Base-by-base conservation (phyloP, 2,329 filamentous ascomycete genomes). In the Ceratocystis cubensis region DNA sequence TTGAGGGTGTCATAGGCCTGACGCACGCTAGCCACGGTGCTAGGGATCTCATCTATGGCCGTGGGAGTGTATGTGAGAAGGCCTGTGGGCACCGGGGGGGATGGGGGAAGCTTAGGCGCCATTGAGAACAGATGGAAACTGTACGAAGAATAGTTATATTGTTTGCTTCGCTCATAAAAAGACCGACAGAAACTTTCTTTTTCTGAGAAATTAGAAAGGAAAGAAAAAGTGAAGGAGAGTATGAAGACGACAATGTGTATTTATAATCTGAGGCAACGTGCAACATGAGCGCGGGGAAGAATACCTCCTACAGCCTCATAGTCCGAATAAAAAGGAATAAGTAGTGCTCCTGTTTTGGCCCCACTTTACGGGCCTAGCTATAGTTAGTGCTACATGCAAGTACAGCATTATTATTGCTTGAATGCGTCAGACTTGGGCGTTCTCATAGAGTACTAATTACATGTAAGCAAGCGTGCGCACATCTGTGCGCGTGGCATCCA, bases 1-100 rank as follows among this genome's bases (percentile, higher is more conserved):
- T 87, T 88, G 75, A 91, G 86, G 20, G 88, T 82, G 71, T 82
- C 81, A 77, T 90, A 97, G n/a, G 87, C 85, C 64, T 80, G 77
- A 73, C 86, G 86, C 56, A 88, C 77, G 5, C 78, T 81, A 66
- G 82, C 79, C 73, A 86, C 82, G 53, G 82, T 82, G 68, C 75
- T 74, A 15, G 84, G 76, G 74, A 96, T 91, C 33, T 63, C 41
- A 22, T 61, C 62, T 5, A 53, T 20, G 22, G 64, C 56, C 4
- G 59, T 61, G 13, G 33, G 15, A 1, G 41, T 41, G 59, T 65
- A 70, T 15, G 74, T 69, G 53, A 75, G 72, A 67, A 84, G 78
- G 13, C 59, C 64, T 3, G 66, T 28, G n/a, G 64, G 64, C 22
- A 44, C 48, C 53, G 64, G 22, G 20, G 66, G 66, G n/a, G 61